Conservation (phyloP, 1,139 yeast species). For the Pichia sp. region DNA sequence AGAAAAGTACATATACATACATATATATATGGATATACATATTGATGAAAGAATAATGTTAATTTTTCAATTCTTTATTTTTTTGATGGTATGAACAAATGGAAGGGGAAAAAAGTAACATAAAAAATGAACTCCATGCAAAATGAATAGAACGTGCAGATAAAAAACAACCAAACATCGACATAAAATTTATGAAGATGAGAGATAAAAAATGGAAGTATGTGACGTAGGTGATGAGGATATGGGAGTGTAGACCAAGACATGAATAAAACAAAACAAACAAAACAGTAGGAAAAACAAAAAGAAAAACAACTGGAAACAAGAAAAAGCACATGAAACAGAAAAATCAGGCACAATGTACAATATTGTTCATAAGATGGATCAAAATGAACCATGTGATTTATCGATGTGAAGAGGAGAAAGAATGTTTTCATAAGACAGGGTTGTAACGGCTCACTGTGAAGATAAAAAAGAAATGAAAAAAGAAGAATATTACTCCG, state of each 20-base stretch:
- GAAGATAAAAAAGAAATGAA: not conserved
- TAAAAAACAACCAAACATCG: not conserved
- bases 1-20: not conserved
- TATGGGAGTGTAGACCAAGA: not conserved
- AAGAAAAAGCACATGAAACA: not conserved
- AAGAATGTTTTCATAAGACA: not conserved
- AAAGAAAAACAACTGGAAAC: not conserved
- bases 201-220: not conserved
- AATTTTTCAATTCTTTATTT: not conserved
- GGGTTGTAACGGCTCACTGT: not conserved
- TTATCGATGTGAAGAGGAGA: not conserved
- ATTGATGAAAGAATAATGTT: not conserved
- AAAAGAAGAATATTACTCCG: not conserved
- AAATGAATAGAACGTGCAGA: not conserved
- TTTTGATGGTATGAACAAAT: not conserved
- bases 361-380: not conserved
- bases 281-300: not conserved
- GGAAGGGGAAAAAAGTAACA: not conserved
- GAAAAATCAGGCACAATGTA: not conserved
- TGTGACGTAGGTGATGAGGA: not conserved
- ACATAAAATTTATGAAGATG: not conserved
- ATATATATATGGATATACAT: constrained; percentile 1
- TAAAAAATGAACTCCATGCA: not conserved
- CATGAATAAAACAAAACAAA: not conserved
- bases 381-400: not conserved